Evolutionary conservation across 306 rosid genomes (phyloP).

Genomic region (Glycine tomentella): DNA sequence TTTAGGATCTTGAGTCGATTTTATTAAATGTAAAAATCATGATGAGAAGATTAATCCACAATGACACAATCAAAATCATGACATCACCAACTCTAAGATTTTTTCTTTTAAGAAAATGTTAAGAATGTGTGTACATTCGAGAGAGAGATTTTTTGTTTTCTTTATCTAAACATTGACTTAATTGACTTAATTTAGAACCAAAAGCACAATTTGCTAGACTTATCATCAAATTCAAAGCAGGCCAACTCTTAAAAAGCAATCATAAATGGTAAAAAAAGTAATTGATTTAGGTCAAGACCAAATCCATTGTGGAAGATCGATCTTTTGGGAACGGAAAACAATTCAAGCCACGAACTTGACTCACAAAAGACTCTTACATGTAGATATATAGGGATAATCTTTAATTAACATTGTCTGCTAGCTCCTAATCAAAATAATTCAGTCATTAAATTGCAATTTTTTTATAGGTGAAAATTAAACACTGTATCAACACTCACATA

Average conservation of each 20-base stretch:
- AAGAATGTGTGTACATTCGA: not conserved
- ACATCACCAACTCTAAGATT: not conserved
- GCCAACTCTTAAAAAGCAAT: not conserved
- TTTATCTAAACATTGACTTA: not conserved
- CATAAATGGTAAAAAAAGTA: not conserved
- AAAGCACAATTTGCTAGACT: not conserved
- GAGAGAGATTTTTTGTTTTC: not conserved
- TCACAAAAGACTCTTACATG: not conserved
- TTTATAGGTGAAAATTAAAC: not conserved
- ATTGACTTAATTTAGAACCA: constrained; percentile 11
- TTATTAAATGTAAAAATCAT: not conserved
- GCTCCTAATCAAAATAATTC: not conserved
- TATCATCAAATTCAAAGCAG: not conserved
- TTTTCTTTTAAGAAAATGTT: not conserved
- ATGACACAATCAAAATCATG: constrained; percentile 24
- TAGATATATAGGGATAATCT: not conserved
- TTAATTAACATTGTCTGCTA: not conserved
- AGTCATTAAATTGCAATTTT: not conserved
- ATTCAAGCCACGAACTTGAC: constrained; percentile 1
- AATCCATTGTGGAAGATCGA: not conserved
- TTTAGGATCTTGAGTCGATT: not conserved
- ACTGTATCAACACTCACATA: too few species aligned
- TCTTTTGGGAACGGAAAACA: not conserved
- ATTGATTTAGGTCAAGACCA: constrained; percentile 18
- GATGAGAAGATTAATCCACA: not conserved